Percentiles rank a stretch among this genome's conserved stretches.
Conservation (phyloP, 305 asterid species). For the Fraxinus dipetala region DNA sequence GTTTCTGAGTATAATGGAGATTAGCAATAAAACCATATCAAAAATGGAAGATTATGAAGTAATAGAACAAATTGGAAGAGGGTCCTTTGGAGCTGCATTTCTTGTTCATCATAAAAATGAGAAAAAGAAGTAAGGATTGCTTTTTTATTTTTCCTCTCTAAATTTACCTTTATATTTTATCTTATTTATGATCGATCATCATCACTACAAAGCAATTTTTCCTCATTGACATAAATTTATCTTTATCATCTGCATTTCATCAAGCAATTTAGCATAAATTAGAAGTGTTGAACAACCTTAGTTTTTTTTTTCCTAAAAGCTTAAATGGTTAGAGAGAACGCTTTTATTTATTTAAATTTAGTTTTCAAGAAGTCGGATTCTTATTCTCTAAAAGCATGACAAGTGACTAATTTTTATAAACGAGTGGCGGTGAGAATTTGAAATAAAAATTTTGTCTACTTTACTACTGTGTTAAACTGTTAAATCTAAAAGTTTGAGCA, state of each 20-base stretch:
- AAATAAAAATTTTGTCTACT: neutral
- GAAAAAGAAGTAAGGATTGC: slow-evolving; percentile 48
- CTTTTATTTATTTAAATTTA: neutral
- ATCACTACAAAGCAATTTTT: neutral
- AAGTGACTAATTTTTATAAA: neutral
- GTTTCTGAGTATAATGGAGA: slow-evolving; percentile 27
- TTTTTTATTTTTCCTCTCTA: neutral
- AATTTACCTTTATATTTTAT: neutral
- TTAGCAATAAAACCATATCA: slow-evolving; percentile 23
- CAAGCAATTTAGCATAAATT: neutral
- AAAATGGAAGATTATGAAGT: slow-evolving; percentile 75
- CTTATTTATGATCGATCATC: neutral
- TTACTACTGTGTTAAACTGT: neutral
- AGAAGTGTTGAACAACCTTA: neutral
- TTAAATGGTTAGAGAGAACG: neutral
- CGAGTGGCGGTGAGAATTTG: neutral
- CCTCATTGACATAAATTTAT: neutral
- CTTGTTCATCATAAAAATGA: slow-evolving; percentile 74
- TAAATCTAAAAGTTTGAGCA: no score
- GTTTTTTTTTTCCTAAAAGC: neutral
- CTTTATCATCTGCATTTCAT: neutral
- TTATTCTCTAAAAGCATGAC: neutral
- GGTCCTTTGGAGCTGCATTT: slow-evolving; percentile 87
- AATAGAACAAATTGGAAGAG: slow-evolving; percentile 83
- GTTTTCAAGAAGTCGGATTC: neutral